Evolutionary conservation across 1,284 basidiomycete genomes (phyloP).

Genomic region (Tilletiopsis washingtonensis): DNA sequence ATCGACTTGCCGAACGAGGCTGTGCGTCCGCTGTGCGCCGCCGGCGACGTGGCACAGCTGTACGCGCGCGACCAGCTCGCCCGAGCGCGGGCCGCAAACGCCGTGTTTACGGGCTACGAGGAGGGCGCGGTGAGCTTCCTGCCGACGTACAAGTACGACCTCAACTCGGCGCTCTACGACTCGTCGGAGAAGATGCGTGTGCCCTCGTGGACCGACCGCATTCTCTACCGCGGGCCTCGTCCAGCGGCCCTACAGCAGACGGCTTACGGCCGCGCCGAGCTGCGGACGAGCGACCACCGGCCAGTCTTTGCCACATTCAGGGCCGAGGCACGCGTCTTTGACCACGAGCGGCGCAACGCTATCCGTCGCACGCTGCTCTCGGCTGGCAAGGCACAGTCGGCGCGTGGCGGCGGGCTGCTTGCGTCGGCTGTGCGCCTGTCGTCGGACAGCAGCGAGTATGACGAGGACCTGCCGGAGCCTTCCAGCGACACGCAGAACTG

Average conservation of each 20-base stretch:
- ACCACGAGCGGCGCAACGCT: constrained; percentile 63
- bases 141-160: constrained; percentile 81
- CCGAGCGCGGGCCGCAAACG: constrained; percentile 11
- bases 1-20: constrained; percentile 75
- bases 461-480: no score
- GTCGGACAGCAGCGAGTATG: constrained; percentile 1
- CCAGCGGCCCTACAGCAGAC: constrained; percentile 50
- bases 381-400: constrained; percentile 3
- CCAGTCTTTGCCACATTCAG: constrained; percentile 83
- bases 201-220: constrained; percentile 74
- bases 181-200: constrained; percentile 92
- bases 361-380: constrained; percentile 57
- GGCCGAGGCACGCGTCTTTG: constrained; percentile 68
- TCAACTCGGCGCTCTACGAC: constrained; percentile 72
- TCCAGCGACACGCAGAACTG: constrained; percentile 18
- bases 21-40: constrained; percentile 60
- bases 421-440: neutral
- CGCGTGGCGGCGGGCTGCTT: neutral
- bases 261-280: constrained; percentile 60
- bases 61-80: constrained; percentile 60
- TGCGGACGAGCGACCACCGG: constrained; percentile 84
- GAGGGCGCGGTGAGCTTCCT: constrained; percentile 82
- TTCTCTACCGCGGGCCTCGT: constrained; percentile 65
- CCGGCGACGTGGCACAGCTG: constrained; percentile 64
- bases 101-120: constrained; percentile 71